These are phyloP conservation scores for Solanum pennellii DNA, from an alignment of 257 asterid genomes.

Conservation along the genomic window DNA sequence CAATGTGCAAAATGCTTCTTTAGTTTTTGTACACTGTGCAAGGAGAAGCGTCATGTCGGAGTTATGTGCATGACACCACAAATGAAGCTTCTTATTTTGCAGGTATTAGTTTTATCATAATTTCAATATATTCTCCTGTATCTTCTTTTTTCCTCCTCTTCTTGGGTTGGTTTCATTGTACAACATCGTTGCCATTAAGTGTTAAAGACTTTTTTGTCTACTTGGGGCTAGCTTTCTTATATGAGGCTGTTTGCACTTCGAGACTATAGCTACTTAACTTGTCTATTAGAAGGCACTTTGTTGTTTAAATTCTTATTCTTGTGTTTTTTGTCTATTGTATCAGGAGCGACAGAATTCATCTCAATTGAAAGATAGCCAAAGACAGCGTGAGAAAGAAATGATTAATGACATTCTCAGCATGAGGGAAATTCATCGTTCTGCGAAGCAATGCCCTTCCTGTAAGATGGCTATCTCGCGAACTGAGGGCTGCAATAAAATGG, in stretches of 20 bases:
- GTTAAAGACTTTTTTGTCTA: not conserved
- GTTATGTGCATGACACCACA: conserved; percentile 66
- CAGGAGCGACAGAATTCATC: conserved; percentile 73
- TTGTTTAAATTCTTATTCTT: not conserved
- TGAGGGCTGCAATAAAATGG: conserved; percentile 94
- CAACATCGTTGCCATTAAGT: not conserved
- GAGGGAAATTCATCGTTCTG: conserved; percentile 38
- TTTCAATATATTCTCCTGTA: not conserved
- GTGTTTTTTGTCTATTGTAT: conserved; percentile 9
- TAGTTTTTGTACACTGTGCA: conserved; percentile 84
- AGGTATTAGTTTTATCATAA: conserved; percentile 28
- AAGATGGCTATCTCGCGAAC: conserved; percentile 74
- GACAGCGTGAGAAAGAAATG: conserved; percentile 59
- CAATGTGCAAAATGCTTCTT: conserved; percentile 81
- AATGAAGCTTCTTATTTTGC: conserved; percentile 53
- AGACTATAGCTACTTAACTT: not conserved
- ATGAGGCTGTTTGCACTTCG: not conserved
- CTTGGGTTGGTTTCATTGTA: not conserved
- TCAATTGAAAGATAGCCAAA: conserved; percentile 36
- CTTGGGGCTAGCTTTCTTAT: not conserved
- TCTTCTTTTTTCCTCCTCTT: not conserved
- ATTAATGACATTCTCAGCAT: conserved; percentile 59
- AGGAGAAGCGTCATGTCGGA: conserved; percentile 78
- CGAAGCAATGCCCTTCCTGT: conserved; percentile 91
- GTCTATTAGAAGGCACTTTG: not conserved